Base-by-base conservation (phyloP, 257 asterid genomes). In the Scutellaria barbata region DNA sequence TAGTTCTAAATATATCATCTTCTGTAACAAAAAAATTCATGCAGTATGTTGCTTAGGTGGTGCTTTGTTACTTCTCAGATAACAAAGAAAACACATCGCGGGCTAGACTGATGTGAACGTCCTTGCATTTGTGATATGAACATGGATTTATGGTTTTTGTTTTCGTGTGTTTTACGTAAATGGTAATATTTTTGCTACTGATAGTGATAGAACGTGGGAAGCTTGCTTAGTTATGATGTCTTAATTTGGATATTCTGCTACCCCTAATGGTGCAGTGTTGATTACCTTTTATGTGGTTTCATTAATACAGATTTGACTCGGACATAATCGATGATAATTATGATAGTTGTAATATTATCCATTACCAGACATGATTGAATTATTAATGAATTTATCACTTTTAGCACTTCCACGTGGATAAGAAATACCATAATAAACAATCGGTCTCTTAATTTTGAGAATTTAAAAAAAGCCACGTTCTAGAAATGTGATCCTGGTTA, bases 401-500 rank as follows among this genome's bases (percentile, higher is more conserved):
- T 22, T 53, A 39, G 40, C 47, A 61, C 46, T 8, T 71, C 43
- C 42, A 40, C 43, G 33, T 66, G 73, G 78, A 54, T 40, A 55
- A 39, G 61, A 68, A 65, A 57, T 58, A 55, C 54, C 69, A 59
- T n/a, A 30, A 55, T 47, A 54, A 63, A 66, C 42, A 52, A 48
- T 66, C 35, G 13, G 12, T 41, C 35, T 68, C 45, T 47, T 39
- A 77, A 25, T 43, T 47, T 66, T 65, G 39, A 6, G 65, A 56
- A 45, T 33, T 17, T 42, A 13, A 40, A 20, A 47, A 37, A 40
- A 25, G 55, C 73, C 68, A 63, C 13, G 54, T 55, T 17, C 5
- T 17, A 22, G 56, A 62, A 68, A 39, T 39, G 53, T 48, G 41
- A 47, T 20, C 37, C 8, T 10, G 59, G 51, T 72, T 41, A 41